Evolutionary conservation across 2,329 filamentous ascomycete genomes (phyloP).

Genomic region (Hortaea werneckii): DNA sequence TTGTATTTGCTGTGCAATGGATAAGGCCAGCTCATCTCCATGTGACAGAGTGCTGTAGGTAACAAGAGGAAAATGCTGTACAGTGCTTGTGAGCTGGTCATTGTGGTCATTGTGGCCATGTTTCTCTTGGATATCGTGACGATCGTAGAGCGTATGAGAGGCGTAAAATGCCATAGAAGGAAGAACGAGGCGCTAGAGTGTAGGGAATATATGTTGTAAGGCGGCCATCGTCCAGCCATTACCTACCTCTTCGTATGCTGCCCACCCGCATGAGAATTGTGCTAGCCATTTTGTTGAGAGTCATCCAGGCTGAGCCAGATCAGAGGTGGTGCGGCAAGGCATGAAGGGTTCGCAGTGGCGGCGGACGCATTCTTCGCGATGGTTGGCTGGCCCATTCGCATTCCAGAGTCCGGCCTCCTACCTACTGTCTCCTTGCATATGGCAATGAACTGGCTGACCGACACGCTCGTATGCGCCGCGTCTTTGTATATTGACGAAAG

Average conservation of each 20-base stretch:
- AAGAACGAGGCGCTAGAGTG: background rate
- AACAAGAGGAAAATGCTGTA: constrained; percentile 10
- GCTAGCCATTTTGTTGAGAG: background rate
- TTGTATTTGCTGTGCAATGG: constrained; percentile 44
- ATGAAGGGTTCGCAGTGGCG: background rate
- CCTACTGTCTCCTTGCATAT: no score
- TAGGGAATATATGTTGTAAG: background rate
- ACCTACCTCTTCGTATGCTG: constrained; percentile 1
- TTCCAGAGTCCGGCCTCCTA: background rate
- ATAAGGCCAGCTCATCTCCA: constrained; percentile 47
- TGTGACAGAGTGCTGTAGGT: constrained; percentile 30
- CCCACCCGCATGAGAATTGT: background rate
- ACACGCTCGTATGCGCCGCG: no score
- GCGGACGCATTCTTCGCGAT: background rate
- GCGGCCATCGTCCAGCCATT: background rate
- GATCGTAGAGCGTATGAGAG: constrained; percentile 1
- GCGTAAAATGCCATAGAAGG: background rate
- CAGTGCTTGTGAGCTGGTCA: constrained; percentile 2
- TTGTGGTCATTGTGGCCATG: background rate
- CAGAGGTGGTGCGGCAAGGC: background rate
- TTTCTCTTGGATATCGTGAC: constrained; percentile 1
- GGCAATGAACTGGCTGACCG: no score
- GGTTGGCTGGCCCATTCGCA: background rate
- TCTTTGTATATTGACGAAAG: no score
- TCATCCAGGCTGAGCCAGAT: no score